These are phyloP conservation scores for Tetrapisispora nanseiensis DNA, from an alignment of 805 yeast genomes.

Conservation along the genomic window DNA sequence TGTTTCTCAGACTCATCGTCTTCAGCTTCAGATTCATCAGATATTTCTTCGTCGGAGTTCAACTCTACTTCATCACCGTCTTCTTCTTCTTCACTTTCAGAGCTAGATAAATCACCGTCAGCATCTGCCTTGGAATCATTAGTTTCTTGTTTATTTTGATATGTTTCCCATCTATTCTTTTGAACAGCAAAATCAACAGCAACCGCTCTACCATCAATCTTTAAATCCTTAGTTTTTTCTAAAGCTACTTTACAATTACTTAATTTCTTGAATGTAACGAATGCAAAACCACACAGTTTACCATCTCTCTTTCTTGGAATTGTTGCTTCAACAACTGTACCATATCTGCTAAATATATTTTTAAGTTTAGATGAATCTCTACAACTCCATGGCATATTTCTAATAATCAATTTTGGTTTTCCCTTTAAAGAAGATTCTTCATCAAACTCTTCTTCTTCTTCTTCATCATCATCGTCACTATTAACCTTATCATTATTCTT, in stretches of 20 bases:
- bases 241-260: slow-evolving; percentile 73
- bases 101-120: slow-evolving; percentile 13
- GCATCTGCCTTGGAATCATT: slow-evolving; percentile 27
- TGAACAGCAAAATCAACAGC: slow-evolving; percentile 92
- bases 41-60: slow-evolving; percentile 27
- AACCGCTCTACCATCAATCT: slow-evolving; percentile 82
- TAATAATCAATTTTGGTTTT: slow-evolving; percentile 74
- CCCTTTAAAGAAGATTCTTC: slow-evolving; percentile 52
- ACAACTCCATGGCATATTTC: slow-evolving; percentile 95
- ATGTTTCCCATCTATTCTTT: slow-evolving; percentile 70
- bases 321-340: slow-evolving; percentile 78
- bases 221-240: slow-evolving; percentile 60
- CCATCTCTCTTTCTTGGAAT: slow-evolving; percentile 86
- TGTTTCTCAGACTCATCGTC: slow-evolving; percentile 28
- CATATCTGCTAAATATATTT: slow-evolving; percentile 63
- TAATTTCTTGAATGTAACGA: slow-evolving; percentile 78
- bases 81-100: slow-evolving; percentile 27
- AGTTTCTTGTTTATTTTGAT: slow-evolving; percentile 37
- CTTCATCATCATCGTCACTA: slow-evolving; percentile 3
- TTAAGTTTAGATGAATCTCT: slow-evolving; percentile 64
- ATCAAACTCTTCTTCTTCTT: slow-evolving; percentile 21
- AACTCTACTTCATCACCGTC: slow-evolving; percentile 25
- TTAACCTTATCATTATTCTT: slow-evolving; percentile 2
- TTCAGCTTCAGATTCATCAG: slow-evolving; percentile 26
- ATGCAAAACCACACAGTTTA: slow-evolving; percentile 88